Evolutionary conservation across 2,329 filamentous ascomycete species (phyloP), one percentile per base, ranked within the genome.

Genomic region (Pseudofabraea citricarpa): DNA sequence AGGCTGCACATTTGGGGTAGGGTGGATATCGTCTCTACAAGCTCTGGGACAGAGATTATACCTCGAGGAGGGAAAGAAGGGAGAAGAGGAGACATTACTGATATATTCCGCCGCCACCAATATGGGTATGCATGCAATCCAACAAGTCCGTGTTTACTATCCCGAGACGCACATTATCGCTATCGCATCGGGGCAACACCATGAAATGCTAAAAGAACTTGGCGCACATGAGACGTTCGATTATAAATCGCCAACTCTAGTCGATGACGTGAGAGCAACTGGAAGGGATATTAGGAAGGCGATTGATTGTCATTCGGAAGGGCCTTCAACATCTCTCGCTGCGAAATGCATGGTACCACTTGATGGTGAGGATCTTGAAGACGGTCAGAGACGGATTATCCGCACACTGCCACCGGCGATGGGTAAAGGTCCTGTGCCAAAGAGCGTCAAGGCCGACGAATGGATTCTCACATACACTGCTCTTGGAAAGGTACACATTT

Each of bases 171-270:
- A 27, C 8, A 27, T 27, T 8, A 27, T 27, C 8, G 24, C 24
- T 8, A 27, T 27, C 24, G 24, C 24, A 27, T 27, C 24, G n/a
- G n/a, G n/a, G n/a, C 24, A 27, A 27, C 24, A 70, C 49, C 64
- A 64, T 45, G 61, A 62, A 6, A 56, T 71, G 0, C 65, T 64
- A 21, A 54, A 58, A 21, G 40, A 43, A 0, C 65, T 56, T 32
- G 73, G 73, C 2, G 72, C 73, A 2, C 62, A 60, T 10, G 55
- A 55, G 3, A 62, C 59, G 4, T 71, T 73, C 49, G 70, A 75
- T 56, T 73, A 75, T 51, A 45, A 51, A 32, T 56, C 20, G 2
- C 32, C 19, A 29, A 20, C 31, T 2, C 20, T 43, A 6, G 32
- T 36, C 5, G 31, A 43, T 8, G 36, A 38, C n/a, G n/a, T 38